Conservation (phyloP, 2,329 filamentous ascomycete species). For the Ophiostoma sp. region DNA sequence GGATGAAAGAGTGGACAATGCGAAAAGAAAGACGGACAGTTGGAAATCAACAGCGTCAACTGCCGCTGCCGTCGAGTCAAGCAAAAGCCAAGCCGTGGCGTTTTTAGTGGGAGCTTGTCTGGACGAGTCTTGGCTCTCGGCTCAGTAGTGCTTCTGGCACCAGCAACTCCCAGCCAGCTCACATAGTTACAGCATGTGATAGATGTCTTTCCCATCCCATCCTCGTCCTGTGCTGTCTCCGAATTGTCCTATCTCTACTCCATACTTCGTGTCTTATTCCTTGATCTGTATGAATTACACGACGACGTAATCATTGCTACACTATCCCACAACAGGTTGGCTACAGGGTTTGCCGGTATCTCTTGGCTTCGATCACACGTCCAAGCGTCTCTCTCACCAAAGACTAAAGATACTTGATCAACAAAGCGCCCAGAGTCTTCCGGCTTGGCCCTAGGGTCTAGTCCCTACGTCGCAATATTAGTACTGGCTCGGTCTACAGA, state of each 20-base stretch:
- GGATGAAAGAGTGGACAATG: no score
- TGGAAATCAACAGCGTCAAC: no score
- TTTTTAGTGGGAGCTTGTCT: constrained; percentile 17
- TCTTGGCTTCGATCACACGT: background rate
- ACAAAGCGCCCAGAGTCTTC: background rate
- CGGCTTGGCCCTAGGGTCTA: background rate
- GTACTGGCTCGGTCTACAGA: background rate
- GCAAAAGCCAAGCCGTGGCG: background rate
- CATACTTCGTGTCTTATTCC: background rate
- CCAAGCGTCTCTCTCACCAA: background rate
- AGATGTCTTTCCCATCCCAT: background rate
- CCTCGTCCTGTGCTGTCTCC: background rate
- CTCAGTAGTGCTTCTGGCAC: background rate
- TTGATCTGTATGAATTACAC: background rate
- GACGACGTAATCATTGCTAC: background rate
- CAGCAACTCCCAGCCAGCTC: background rate
- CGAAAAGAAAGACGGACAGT: no score
- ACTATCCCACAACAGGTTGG: background rate
- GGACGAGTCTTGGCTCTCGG: background rate
- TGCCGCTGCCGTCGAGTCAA: background rate
- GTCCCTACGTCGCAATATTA: background rate
- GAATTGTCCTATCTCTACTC: background rate
- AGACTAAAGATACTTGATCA: background rate
- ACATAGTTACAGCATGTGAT: background rate
- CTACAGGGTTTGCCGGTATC: background rate